Evolutionary conservation across 2,329 filamentous ascomycete species (phyloP).

Genomic region (Nemania sp.): DNA sequence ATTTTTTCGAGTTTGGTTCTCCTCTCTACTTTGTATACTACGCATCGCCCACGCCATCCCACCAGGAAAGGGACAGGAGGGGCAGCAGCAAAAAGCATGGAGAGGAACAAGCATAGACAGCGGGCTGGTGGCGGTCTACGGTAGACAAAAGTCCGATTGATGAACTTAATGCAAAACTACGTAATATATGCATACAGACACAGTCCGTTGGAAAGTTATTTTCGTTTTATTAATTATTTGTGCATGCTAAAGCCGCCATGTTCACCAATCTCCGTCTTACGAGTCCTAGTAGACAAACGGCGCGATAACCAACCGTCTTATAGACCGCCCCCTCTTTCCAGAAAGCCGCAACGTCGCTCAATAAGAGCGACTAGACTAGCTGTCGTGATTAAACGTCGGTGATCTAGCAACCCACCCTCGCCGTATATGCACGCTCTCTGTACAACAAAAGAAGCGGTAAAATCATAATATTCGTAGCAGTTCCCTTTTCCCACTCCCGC

Average conservation of each 20-base stretch:
- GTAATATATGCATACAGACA: background rate
- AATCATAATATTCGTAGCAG: slow-evolving; percentile 31
- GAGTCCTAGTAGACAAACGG: background rate
- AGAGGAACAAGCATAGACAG: slow-evolving; percentile 6
- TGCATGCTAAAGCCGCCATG: background rate
- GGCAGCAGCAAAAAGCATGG: background rate
- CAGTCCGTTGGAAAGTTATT: no score
- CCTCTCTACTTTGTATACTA: slow-evolving; percentile 28
- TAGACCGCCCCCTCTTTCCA: background rate
- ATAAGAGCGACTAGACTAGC: background rate
- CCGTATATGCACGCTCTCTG: slow-evolving; percentile 21
- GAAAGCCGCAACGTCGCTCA: slow-evolving; percentile 14
- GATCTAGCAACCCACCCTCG: slow-evolving; percentile 1
- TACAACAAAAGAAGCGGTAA: slow-evolving; percentile 15
- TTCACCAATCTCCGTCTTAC: background rate
- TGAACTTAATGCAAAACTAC: slow-evolving; percentile 4
- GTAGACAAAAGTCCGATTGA: slow-evolving; percentile 27
- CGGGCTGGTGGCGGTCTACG: background rate
- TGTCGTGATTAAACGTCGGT: slow-evolving; percentile 12
- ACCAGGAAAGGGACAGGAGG: slow-evolving; percentile 6
- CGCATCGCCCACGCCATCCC: background rate
- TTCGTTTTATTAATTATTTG: no score
- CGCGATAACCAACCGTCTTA: background rate
- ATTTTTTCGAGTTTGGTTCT: background rate
- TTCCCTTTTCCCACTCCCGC: background rate